phyloP scores from a whole-genome alignment of 345 rosid species.

The Citrus medica region DNA sequence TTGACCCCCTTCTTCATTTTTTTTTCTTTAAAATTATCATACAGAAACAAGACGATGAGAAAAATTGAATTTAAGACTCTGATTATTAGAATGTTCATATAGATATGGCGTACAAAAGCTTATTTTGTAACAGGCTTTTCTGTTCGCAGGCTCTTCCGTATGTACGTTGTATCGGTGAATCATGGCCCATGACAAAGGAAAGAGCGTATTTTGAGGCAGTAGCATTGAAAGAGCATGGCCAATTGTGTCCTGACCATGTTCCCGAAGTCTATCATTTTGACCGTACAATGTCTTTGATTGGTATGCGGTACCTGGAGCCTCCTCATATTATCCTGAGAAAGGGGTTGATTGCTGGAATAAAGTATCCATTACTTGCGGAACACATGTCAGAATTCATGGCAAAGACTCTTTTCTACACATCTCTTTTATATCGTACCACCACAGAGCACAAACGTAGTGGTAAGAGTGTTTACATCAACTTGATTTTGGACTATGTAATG shows the following conservation, averaged over 20 bases:
- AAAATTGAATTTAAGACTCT: neutral
- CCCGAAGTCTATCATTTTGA: conserved; percentile 95
- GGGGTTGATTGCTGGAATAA: conserved; percentile 80
- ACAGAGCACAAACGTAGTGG: conserved; percentile 81
- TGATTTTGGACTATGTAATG: neutral
- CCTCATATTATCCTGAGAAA: conserved; percentile 92
- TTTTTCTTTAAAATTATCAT: neutral
- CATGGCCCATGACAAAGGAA: conserved; percentile 98
- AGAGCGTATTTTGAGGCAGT: conserved; percentile 80
- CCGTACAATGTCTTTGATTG: conserved; percentile 83
- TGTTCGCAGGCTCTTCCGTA: conserved; percentile 83
- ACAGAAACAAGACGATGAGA: neutral
- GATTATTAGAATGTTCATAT: neutral
- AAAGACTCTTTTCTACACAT: conserved; percentile 73
- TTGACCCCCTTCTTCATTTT: no score
- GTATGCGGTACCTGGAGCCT: conserved; percentile 90
- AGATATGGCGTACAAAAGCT: neutral
- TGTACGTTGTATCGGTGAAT: conserved; percentile 80
- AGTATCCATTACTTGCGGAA: conserved; percentile 73
- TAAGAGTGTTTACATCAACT: conserved; percentile 12
- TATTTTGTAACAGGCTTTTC: neutral
- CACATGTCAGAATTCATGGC: conserved; percentile 89
- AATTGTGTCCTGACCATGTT: conserved; percentile 68
- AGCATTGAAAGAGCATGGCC: conserved; percentile 64
- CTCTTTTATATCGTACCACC: conserved; percentile 68